Evolutionary conservation across 768 basidiomycete genomes (phyloP).

Genomic region (Phaeotremella fagi): DNA sequence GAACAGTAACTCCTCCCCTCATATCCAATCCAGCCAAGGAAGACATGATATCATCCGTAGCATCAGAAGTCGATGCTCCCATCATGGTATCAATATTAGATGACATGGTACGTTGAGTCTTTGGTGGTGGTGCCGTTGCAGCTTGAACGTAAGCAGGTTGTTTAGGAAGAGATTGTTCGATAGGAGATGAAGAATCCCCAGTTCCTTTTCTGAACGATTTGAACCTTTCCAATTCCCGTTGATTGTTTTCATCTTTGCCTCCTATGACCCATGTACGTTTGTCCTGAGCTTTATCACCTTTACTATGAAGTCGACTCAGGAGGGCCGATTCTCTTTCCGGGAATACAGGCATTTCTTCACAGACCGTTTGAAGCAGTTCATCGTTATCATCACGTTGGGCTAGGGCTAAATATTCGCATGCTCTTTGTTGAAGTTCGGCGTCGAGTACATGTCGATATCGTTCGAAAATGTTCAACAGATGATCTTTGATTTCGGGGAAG

Average conservation of each 20-base stretch:
- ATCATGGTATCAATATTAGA: conserved; percentile 47
- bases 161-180: neutral
- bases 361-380: conserved; percentile 85
- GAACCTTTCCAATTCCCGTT: conserved; percentile 62
- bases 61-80: conserved; percentile 41
- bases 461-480: conserved; percentile 89
- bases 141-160: neutral
- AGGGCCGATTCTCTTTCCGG: conserved; percentile 90
- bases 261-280: conserved; percentile 94
- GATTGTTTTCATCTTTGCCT: conserved; percentile 84
- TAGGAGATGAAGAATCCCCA: conserved; percentile 27
- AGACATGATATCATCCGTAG: conserved; percentile 60
- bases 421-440: conserved; percentile 93
- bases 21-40: conserved; percentile 78
- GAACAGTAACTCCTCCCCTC: conserved; percentile 31
- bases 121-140: neutral
- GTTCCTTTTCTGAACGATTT: conserved; percentile 51
- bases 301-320: conserved; percentile 77
- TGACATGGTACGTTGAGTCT: conserved; percentile 24
- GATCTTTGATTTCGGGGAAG: conserved; percentile 95
- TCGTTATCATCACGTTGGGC: conserved; percentile 82
- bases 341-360: conserved; percentile 99
- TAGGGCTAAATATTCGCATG: conserved; percentile 92
- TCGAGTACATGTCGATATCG: conserved; percentile 97
- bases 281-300: conserved; percentile 87